Evolutionary conservation across 345 rosid genomes (phyloP), one percentile per base, ranked within the genome.

Genomic region (Viola odorata): DNA sequence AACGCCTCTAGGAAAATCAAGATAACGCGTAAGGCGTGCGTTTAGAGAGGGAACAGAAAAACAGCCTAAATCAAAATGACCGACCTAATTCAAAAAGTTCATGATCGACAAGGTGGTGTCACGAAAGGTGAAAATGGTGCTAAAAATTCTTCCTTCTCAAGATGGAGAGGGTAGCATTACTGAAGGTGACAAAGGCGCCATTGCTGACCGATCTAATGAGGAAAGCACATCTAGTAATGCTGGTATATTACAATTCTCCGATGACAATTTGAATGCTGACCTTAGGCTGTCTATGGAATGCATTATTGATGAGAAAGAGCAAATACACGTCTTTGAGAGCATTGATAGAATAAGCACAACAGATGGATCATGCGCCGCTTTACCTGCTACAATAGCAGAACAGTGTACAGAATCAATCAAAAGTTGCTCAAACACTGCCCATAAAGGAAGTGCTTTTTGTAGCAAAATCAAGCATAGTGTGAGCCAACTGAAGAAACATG

Each of bases 71-170:
- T n/a, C n/a, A n/a, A n/a, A n/a, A n/a, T n/a, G n/a, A n/a, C n/a
- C n/a, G n/a, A n/a, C n/a, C n/a, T n/a, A n/a, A n/a, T n/a, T n/a
- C n/a, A n/a, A n/a, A n/a, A n/a, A n/a, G n/a, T n/a, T n/a, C n/a
- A n/a, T n/a, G n/a, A n/a, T n/a, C n/a, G n/a, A n/a, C n/a, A n/a
- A n/a, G n/a, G n/a, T n/a, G n/a, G n/a, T n/a, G n/a, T n/a, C n/a
- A n/a, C n/a, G 4, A 77, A n/a, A 37, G 37, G 38, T 53, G 65
- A 55, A 59, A 41, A 37, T 17, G 8, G 13, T 38, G 16, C 17
- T 16, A 57, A 23, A 23, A 23, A 23, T 23, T 23, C 32, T 0
- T 23, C 32, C 32, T 23, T 23, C 32, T 57, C 64, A 37, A 9
- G 48, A 23, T 23, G 52, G 69, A 23, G n/a, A 53, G n/a, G 50